Conservation (phyloP, 1,139 yeast species). For the Yamadazyma blattariae region DNA sequence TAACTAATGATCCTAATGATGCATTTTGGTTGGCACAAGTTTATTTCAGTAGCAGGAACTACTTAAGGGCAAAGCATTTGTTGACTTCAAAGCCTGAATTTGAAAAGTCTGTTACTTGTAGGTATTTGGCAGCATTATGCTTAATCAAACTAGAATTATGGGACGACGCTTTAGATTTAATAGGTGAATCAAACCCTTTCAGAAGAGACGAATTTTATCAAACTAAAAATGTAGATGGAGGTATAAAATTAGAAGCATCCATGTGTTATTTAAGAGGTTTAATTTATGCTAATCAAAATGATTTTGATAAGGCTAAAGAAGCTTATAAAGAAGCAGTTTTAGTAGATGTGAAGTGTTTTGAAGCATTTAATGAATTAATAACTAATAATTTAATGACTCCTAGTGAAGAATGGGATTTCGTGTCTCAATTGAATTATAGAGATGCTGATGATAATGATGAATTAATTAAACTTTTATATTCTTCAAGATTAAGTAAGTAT, state of each 20-base stretch:
- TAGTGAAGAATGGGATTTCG: conserved; percentile 81
- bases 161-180: conserved; percentile 86
- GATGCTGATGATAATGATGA: conserved; percentile 81
- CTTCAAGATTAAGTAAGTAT: conserved; percentile 74
- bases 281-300: conserved; percentile 79
- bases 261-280: conserved; percentile 84
- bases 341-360: conserved; percentile 90
- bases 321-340: conserved; percentile 83
- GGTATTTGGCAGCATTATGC: conserved; percentile 80
- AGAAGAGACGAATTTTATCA: conserved; percentile 35
- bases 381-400: conserved; percentile 78
- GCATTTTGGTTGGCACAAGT: conserved; percentile 98
- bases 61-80: conserved; percentile 73
- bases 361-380: conserved; percentile 82
- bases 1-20: conserved; percentile 84
- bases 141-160: conserved; percentile 69
- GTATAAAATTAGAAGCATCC: conserved; percentile 81
- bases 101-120: conserved; percentile 61
- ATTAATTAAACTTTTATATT: conserved; percentile 70
- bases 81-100: conserved; percentile 40
- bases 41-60: conserved; percentile 71
- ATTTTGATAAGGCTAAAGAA: conserved; percentile 83
- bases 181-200: conserved; percentile 85
- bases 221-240: conserved; percentile 59
- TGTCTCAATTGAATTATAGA: conserved; percentile 65